Conservation (phyloP, 2,329 filamentous ascomycete genomes). For the Neophaeococcomyces aloes region DNA sequence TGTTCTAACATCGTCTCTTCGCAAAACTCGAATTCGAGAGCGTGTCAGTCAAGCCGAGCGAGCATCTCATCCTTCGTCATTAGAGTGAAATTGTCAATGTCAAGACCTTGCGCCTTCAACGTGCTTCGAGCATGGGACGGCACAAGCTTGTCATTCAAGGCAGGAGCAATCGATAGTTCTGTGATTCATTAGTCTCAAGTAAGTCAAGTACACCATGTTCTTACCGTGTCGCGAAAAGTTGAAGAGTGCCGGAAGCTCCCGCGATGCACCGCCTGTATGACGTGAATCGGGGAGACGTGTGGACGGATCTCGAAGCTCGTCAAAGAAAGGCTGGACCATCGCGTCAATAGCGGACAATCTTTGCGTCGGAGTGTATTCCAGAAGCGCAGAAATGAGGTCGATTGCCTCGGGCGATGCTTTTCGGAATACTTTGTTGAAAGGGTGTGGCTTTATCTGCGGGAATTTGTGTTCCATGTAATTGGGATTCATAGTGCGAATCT, state of each 20-base stretch:
- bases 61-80: constrained; percentile 94
- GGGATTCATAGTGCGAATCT: constrained; percentile 99
- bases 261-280: constrained; percentile 66
- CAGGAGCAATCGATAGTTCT: constrained; percentile 94
- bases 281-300: constrained; percentile 91
- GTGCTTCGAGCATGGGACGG: constrained; percentile 68
- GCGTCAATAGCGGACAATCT: constrained; percentile 86
- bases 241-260: constrained; percentile 79
- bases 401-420: constrained; percentile 90
- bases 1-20: constrained; percentile 31
- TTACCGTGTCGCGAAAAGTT: constrained; percentile 90
- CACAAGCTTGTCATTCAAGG: constrained; percentile 78
- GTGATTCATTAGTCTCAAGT: constrained; percentile 13
- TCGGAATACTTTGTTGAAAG: constrained; percentile 98
- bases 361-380: constrained; percentile 97
- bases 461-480: constrained; percentile 99
- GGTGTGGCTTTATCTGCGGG: constrained; percentile 98
- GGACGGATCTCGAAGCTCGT: constrained; percentile 83
- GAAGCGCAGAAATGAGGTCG: constrained; percentile 80
- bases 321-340: constrained; percentile 98
- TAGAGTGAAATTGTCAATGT: constrained; percentile 88
- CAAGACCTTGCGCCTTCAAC: constrained; percentile 66
- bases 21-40: constrained; percentile 24
- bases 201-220: constrained; percentile 23
- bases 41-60: constrained; percentile 80